Conservation (phyloP, 2,329 filamentous ascomycete genomes). For the Trichoderma sp. region DNA sequence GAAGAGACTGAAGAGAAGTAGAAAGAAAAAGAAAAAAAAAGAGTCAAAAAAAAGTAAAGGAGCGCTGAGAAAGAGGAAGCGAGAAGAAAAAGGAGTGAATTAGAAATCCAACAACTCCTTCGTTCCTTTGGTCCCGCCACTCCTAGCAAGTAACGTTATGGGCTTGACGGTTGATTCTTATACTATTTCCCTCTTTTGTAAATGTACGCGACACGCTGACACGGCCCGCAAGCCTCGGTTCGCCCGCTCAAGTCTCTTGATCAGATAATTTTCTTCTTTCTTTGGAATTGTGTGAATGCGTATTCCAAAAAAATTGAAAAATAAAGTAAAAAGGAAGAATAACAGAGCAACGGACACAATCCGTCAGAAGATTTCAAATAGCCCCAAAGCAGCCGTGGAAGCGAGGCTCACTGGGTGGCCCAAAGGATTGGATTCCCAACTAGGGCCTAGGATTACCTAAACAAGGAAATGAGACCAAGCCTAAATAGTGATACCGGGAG, state of each 20-base stretch:
- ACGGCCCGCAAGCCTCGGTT: slow-evolving; percentile 10
- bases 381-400: neutral
- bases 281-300: neutral
- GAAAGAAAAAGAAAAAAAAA: neutral
- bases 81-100: neutral
- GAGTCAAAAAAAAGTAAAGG: neutral
- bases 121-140: slow-evolving; percentile 1
- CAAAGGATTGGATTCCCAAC: neutral
- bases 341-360: neutral
- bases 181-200: neutral
- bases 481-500: neutral
- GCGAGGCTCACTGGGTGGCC: neutral
- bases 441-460: neutral
- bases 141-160: neutral
- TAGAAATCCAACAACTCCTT: slow-evolving; percentile 5
- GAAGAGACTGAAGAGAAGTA: neutral
- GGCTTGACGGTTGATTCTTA: neutral
- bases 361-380: neutral
- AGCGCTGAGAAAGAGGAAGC: neutral
- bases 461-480: neutral
- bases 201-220: neutral
- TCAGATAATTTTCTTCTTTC: neutral
- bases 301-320: neutral
- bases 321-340: neutral
- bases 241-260: neutral